Evolutionary conservation across 2,329 filamentous ascomycete species (phyloP).

Genomic region (Neofusicoccum sp.): DNA sequence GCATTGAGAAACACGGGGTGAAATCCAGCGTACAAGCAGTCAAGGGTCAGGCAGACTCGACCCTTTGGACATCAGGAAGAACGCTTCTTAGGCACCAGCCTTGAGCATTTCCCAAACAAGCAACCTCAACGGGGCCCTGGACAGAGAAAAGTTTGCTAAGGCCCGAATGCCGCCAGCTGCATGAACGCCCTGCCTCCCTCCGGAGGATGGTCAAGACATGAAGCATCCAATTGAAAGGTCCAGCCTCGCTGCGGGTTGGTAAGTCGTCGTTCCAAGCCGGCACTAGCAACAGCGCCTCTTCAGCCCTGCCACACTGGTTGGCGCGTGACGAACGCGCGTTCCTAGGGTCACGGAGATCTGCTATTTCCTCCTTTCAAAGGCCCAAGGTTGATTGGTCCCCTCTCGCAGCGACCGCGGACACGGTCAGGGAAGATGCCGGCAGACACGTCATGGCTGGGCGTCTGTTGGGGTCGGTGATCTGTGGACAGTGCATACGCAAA

Average conservation of each 20-base stretch:
- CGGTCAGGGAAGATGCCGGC: conserved; percentile 16
- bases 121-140: not conserved
- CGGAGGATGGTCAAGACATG: not conserved
- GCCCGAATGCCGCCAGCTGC: conserved; percentile 5
- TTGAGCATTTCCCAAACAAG: not conserved
- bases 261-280: not conserved
- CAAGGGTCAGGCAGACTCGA: not conserved
- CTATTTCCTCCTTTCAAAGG: not conserved
- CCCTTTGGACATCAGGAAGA: not conserved
- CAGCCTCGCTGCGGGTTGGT: not conserved
- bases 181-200: not conserved
- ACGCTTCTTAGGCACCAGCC: not conserved
- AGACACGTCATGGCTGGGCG: conserved; percentile 3
- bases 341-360: not conserved
- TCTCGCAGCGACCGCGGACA: not conserved
- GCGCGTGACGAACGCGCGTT: conserved; percentile 12
- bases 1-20: not conserved
- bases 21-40: not conserved
- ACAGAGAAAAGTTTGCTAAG: not conserved
- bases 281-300: not conserved
- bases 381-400: not conserved
- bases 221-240: not conserved
- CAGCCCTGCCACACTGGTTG: not conserved
- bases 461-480: conserved; percentile 4
- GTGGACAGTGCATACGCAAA: conserved; percentile 13